Conservation (phyloP, 179 eudicot genomes). For the Beta lomatogona region DNA sequence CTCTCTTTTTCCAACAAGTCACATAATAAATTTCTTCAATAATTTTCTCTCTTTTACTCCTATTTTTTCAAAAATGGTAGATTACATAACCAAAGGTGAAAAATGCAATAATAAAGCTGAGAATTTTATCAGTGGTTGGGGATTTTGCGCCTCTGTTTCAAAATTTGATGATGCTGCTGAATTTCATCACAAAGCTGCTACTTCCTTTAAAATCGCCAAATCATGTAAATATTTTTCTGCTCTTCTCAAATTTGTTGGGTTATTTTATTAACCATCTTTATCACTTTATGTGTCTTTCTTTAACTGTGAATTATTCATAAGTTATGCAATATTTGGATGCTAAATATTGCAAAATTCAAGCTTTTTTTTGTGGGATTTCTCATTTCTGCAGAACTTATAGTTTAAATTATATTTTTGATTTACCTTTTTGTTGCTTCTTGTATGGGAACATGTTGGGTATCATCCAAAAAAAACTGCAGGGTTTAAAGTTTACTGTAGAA, state of each 20-base stretch:
- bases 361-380: background rate
- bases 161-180: constrained; percentile 40
- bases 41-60: background rate
- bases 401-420: background rate
- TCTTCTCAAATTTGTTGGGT: background rate
- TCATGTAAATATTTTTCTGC: constrained; percentile 31
- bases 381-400: background rate
- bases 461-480: background rate
- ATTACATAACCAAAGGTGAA: constrained; percentile 29
- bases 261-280: no score
- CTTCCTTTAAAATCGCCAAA: constrained; percentile 44
- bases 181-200: constrained; percentile 40
- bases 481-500: background rate
- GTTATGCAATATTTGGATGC: background rate
- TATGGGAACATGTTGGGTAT: constrained; percentile 4
- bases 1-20: no score
- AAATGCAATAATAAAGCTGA: constrained; percentile 39
- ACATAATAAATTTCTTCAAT: background rate
- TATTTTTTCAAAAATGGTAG: constrained; percentile 31
- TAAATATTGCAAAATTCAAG: background rate
- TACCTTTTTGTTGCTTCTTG: background rate
- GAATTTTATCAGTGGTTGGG: constrained; percentile 27
- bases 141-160: background rate
- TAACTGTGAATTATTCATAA: background rate
- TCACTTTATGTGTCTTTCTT: background rate